phyloP scores from a whole-genome alignment of 345 rosid genomes.

The Iberis pinnata region DNA sequence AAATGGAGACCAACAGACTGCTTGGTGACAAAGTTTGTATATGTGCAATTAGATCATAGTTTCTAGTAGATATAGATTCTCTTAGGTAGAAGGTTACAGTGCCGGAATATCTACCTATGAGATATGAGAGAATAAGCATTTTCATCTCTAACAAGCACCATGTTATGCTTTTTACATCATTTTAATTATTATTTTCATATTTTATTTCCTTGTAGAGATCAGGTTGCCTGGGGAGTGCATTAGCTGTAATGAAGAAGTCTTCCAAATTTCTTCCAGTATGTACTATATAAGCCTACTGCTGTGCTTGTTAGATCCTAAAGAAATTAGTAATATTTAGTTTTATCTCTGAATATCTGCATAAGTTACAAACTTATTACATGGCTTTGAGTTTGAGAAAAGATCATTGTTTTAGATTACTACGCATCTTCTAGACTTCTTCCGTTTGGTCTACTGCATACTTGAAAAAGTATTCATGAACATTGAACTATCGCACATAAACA shows the following conservation, averaged over 20 bases:
- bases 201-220: constrained; percentile 49
- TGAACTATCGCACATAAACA: constrained; percentile 27
- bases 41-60: background rate
- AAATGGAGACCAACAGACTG: constrained; percentile 3
- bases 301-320: constrained; percentile 2
- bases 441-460: background rate
- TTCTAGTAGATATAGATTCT: constrained; percentile 4
- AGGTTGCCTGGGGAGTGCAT: constrained; percentile 87
- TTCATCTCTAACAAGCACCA: background rate
- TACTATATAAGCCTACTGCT: constrained; percentile 12
- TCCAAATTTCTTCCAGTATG: constrained; percentile 87
- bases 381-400: background rate
- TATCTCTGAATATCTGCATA: background rate
- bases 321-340: background rate
- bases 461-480: constrained; percentile 9
- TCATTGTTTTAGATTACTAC: background rate
- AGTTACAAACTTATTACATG: background rate
- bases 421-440: background rate
- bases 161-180: constrained; percentile 22
- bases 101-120: constrained; percentile 2
- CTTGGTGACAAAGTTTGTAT: constrained; percentile 7
- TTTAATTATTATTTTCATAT: constrained; percentile 21
- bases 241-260: constrained; percentile 95
- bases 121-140: constrained; percentile 5
- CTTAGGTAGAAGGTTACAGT: background rate